Conservation (phyloP, 345 rosid genomes). For the Isatis tinctoria region DNA sequence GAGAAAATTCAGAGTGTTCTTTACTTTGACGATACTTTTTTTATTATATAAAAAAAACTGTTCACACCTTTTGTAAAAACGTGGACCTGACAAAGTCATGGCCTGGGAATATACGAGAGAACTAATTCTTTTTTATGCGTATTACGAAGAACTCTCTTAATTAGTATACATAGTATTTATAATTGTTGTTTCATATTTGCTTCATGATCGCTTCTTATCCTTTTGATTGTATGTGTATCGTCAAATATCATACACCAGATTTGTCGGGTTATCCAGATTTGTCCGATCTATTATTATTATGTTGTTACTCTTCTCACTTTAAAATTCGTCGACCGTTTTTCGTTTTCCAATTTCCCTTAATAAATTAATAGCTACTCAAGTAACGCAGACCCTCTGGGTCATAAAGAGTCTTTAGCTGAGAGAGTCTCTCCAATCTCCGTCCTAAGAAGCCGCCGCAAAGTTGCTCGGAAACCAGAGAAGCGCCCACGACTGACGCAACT, state of each 20-base stretch:
- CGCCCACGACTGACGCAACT: not conserved
- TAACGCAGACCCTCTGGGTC: not conserved
- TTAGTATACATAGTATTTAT: not conserved
- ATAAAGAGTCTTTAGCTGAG: not conserved
- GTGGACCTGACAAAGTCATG: constrained; percentile 22
- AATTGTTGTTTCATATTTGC: not conserved
- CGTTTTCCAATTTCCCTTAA: not conserved
- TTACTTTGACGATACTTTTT: not conserved
- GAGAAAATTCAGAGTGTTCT: not conserved
- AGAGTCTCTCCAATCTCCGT: not conserved
- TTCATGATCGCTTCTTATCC: not conserved
- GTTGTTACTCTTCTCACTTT: not conserved
- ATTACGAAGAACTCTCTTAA: not conserved
- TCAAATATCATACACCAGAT: not conserved
- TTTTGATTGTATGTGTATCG: not conserved
- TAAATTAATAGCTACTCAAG: not conserved
- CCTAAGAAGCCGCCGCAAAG: not conserved
- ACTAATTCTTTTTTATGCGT: not conserved
- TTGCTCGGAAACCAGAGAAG: not conserved
- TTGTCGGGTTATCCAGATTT: too few relatives aligned
- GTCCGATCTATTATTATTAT: not conserved
- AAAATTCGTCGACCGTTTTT: not conserved
- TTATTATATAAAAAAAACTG: not conserved
- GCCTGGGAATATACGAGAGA: constrained; percentile 22
- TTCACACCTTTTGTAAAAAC: constrained; percentile 2